Conservation (phyloP, 495 filamentous ascomycete genomes). For the Talaromyces borbonicus region DNA sequence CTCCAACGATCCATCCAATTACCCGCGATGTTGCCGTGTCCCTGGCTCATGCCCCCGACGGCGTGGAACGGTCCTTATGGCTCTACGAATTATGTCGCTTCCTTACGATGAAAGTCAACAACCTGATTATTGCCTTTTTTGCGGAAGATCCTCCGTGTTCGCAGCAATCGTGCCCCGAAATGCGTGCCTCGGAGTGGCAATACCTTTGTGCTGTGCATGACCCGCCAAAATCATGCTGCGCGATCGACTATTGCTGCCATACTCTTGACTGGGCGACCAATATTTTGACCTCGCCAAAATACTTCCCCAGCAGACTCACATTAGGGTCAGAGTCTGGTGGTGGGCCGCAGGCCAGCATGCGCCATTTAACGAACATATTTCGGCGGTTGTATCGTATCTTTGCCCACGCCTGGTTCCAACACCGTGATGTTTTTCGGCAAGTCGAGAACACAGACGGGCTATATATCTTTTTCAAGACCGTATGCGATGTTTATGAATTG, state of each 20-base stretch:
- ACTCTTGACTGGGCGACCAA: constrained; percentile 96
- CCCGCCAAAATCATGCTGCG: constrained; percentile 86
- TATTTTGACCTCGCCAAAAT: constrained; percentile 77
- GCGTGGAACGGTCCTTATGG: constrained; percentile 80
- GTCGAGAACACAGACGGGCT: constrained; percentile 82
- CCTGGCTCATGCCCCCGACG: constrained; percentile 68
- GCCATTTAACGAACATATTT: constrained; percentile 90
- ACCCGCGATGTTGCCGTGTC: constrained; percentile 58
- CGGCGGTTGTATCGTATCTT: constrained; percentile 91
- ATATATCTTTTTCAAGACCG: constrained; percentile 93
- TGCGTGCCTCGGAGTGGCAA: constrained; percentile 98
- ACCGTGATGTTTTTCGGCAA: constrained; percentile 89
- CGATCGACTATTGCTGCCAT: constrained; percentile 97
- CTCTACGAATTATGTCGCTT: constrained; percentile 96
- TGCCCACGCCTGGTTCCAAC: constrained; percentile 97
- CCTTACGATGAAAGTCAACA: constrained; percentile 85
- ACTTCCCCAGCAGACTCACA: constrained; percentile 82
- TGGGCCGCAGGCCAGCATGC: constrained; percentile 50
- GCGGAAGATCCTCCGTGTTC: constrained; percentile 84
- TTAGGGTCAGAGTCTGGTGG: constrained; percentile 54
- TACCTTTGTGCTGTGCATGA: constrained; percentile 98
- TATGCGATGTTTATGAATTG: constrained; percentile 81
- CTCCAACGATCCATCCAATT: constrained; percentile 51
- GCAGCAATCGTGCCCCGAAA: constrained; percentile 80
- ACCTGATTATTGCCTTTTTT: constrained; percentile 82